Evolutionary conservation across 1,284 basidiomycete species (phyloP).

Genomic region (Tilletia indica): DNA sequence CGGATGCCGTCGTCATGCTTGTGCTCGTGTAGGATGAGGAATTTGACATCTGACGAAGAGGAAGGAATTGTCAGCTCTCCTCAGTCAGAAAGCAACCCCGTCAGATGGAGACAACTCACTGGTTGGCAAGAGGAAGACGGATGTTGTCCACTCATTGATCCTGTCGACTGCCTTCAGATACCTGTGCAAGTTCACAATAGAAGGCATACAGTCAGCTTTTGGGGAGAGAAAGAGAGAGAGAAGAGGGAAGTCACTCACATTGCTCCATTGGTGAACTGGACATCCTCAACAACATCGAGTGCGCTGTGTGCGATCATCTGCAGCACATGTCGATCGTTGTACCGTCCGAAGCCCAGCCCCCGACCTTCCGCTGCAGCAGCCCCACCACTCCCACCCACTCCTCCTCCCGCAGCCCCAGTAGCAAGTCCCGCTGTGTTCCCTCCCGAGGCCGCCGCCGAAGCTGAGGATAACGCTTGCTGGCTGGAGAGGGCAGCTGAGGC

Average conservation of each 20-base stretch:
- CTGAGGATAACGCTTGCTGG: not conserved
- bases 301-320: slow-evolving; percentile 55
- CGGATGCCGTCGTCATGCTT: slow-evolving; percentile 54
- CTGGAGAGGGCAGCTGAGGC: slow-evolving; percentile 20
- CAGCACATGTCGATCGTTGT: slow-evolving; percentile 33
- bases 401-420: slow-evolving; percentile 21
- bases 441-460: not conserved
- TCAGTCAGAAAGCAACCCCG: not conserved
- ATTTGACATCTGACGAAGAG: slow-evolving; percentile 40
- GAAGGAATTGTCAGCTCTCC: not conserved
- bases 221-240: no score
- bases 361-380: slow-evolving; percentile 25
- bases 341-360: slow-evolving; percentile 32
- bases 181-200: slow-evolving; percentile 20
- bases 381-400: not conserved
- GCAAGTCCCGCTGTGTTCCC: slow-evolving; percentile 7
- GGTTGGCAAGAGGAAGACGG: slow-evolving; percentile 44
- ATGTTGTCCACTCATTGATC: slow-evolving; percentile 50
- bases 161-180: slow-evolving; percentile 50
- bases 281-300: slow-evolving; percentile 51
- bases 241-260: slow-evolving; percentile 31
- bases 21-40: slow-evolving; percentile 53
- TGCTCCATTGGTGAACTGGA: slow-evolving; percentile 34
- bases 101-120: slow-evolving; percentile 44
- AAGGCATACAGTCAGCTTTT: no score